These are phyloP conservation scores for Emergomyces orientalis DNA, from an alignment of 2,329 filamentous ascomycete genomes.

Conservation along the genomic window DNA sequence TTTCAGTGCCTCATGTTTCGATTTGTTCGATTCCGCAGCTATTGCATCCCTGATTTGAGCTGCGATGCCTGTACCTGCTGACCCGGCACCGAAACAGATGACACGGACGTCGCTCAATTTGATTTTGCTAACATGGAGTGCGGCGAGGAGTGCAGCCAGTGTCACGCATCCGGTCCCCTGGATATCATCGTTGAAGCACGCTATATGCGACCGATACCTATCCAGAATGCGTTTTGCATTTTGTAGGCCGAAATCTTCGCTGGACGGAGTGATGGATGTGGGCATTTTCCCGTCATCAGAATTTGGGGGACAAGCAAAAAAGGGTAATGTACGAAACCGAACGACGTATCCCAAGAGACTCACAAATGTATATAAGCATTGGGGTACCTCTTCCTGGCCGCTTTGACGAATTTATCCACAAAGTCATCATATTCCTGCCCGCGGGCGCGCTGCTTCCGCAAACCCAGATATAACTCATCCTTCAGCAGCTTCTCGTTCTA, in stretches of 20 bases:
- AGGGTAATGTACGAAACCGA: background rate
- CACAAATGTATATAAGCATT: constrained; percentile 74
- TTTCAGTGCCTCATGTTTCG: constrained; percentile 62
- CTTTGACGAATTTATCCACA: constrained; percentile 62
- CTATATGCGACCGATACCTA: constrained; percentile 59
- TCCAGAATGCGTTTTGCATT: constrained; percentile 73
- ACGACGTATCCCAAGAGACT: constrained; percentile 10
- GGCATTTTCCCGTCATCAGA: background rate
- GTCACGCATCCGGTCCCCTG: constrained; percentile 86
- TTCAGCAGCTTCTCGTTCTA: constrained; percentile 62
- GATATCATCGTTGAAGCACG: constrained; percentile 87
- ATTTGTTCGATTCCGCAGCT: constrained; percentile 54
- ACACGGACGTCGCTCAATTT: constrained; percentile 60
- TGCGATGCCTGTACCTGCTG: constrained; percentile 75
- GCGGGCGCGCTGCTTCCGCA: constrained; percentile 55
- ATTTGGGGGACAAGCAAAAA: background rate
- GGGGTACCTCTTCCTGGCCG: constrained; percentile 61
- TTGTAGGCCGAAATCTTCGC: constrained; percentile 69
- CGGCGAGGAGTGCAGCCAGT: constrained; percentile 70
- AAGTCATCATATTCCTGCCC: constrained; percentile 69
- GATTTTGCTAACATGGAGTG: constrained; percentile 57
- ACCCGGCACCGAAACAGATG: constrained; percentile 70
- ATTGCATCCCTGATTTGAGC: constrained; percentile 78
- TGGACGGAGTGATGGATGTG: constrained; percentile 10
- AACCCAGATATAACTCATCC: constrained; percentile 70